Evolutionary conservation across 306 rosid genomes (phyloP), one percentile per base, ranked within the genome.

Genomic region (Trifolium pratense): DNA sequence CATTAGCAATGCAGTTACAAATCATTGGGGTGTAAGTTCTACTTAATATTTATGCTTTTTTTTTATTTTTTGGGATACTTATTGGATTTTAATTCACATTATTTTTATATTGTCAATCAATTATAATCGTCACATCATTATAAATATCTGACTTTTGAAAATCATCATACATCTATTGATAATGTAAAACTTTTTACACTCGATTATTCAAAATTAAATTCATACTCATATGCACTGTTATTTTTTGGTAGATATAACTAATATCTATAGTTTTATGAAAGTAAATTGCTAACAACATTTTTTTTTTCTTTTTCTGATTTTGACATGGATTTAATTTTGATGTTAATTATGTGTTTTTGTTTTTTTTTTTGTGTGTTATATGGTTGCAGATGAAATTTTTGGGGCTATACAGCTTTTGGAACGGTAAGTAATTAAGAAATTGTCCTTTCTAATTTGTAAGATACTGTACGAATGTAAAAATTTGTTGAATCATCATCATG

Each of bases 21-120:
- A 81, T 70, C 71, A 60, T 32, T 86, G 90, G 90, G 32, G 78
- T 51, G 90, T 86, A 81, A 70, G 86, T 75, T 42, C 23, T 32
- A 2, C 5, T 61, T 2, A 55, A 4, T 20, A 21, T 20, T n/a
- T 15, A 5, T 34, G 8, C 55, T 39, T 15, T 36, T 1, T 49
- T 49, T 49, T 49, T 4, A 1, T 1, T 1, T 10, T 20, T 20
- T 14, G 2, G 9, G 0, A 21, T 55, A 5, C 8, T 55, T 21
- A 4, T 11, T 21, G 2, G 15, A 26, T 26, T n/a, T n/a, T n/a
- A n/a, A n/a, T n/a, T n/a, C n/a, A n/a, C n/a, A n/a, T n/a, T n/a
- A n/a, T n/a, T n/a, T 3, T 26, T 26, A 26, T 26, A 26, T 5
- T 0, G 0, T 26, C 5, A 26, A 26, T 26, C 31, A 26, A 26